These are phyloP conservation scores for Mychonastes homosphaera DNA, from an alignment of 139 green algal species.

Conservation along the genomic window DNA sequence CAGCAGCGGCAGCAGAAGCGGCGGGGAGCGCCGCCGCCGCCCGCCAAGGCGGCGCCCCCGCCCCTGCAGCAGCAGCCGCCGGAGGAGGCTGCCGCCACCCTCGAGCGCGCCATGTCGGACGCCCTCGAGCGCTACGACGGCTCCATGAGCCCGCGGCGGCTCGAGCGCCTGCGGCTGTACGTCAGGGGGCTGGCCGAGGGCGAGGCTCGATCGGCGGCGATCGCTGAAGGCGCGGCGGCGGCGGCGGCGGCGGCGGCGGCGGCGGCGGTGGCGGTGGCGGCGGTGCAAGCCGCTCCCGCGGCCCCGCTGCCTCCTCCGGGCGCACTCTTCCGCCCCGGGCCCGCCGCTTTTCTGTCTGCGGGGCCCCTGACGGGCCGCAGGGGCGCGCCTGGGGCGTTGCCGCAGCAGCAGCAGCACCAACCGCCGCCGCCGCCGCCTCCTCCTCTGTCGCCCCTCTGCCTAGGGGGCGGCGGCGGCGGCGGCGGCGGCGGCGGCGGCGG, in stretches of 20 bases:
- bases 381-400: no score
- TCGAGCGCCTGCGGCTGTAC: not conserved
- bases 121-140: not conserved
- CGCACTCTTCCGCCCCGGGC: no score
- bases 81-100: not conserved
- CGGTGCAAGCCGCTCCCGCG: no score
- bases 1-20: not conserved
- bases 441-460: not conserved
- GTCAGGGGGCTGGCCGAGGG: not conserved
- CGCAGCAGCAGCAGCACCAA: slow-evolving; percentile 6
- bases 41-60: not conserved
- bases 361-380: no score
- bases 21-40: not conserved
- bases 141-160: no score
- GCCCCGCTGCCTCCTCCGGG: no score
- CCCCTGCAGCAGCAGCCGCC: not conserved
- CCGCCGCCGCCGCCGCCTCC: not conserved
- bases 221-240: not conserved
- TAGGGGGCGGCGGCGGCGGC: not conserved
- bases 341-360: no score
- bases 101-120: not conserved
- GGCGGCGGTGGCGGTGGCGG: no score
- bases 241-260: not conserved
- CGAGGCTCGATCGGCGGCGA: not conserved
- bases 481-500: not conserved